Evolutionary conservation across 306 rosid species (phyloP).

Genomic region (Rosa multiflora): DNA sequence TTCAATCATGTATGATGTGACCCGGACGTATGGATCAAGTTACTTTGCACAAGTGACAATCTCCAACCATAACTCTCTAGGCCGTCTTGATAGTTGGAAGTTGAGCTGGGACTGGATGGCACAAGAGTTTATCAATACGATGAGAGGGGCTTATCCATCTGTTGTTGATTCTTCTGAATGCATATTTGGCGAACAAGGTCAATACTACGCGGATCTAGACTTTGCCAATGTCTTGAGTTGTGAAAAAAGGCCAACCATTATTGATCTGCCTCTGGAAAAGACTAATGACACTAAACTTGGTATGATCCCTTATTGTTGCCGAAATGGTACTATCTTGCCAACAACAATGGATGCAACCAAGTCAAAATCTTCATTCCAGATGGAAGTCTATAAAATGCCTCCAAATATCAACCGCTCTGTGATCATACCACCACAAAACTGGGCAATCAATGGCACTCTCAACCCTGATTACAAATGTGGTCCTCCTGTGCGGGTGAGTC

Average conservation of each 20-base stretch:
- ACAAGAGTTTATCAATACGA: slow-evolving; percentile 66
- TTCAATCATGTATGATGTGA: slow-evolving; percentile 86
- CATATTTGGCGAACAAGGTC: slow-evolving; percentile 67
- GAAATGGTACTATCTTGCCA: slow-evolving; percentile 93
- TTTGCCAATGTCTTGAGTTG: slow-evolving; percentile 77
- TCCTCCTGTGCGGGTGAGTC: slow-evolving; percentile 75
- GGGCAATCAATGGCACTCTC: slow-evolving; percentile 71
- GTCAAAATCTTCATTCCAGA: slow-evolving; percentile 78
- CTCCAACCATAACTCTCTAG: slow-evolving; percentile 79
- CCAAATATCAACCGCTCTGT: slow-evolving; percentile 69
- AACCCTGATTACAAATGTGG: slow-evolving; percentile 87
- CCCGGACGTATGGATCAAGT: slow-evolving; percentile 52
- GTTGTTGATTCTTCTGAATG: slow-evolving; percentile 80
- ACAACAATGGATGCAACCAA: slow-evolving; percentile 69
- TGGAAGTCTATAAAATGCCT: slow-evolving; percentile 91
- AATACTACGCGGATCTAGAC: slow-evolving; percentile 46
- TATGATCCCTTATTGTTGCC: slow-evolving; percentile 75
- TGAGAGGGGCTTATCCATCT: slow-evolving; percentile 93
- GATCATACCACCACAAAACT: slow-evolving; percentile 80
- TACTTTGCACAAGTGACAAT: slow-evolving; percentile 87
- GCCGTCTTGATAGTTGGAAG: slow-evolving; percentile 93
- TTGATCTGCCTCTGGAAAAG: slow-evolving; percentile 82
- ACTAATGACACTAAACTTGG: slow-evolving; percentile 73
- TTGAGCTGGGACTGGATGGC: slow-evolving; percentile 96
- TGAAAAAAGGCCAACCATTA: slow-evolving; percentile 68